phyloP scores from a whole-genome alignment of 2,329 filamentous ascomycete genomes.

The Metarhizium album region DNA sequence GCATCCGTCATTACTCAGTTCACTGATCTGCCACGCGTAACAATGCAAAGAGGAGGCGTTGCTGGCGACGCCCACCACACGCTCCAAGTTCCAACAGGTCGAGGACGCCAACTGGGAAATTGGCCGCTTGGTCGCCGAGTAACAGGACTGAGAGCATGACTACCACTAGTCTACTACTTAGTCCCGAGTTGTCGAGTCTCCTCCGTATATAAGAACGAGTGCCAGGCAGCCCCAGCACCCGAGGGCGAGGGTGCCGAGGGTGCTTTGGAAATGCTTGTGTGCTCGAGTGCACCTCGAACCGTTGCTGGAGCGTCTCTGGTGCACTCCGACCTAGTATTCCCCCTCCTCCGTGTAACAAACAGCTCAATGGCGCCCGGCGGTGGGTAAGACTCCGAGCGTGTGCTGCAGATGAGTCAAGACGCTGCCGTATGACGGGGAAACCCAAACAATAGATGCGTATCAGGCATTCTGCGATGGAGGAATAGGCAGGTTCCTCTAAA shows the following conservation, averaged over 20 bases:
- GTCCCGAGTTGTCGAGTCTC: too few species aligned
- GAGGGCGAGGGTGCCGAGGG: too few species aligned
- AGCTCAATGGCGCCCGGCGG: not conserved
- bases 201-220: too few species aligned
- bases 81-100: too few species aligned
- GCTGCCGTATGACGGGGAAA: not conserved
- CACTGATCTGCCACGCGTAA: not conserved
- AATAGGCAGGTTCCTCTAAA: too few species aligned
- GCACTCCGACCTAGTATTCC: not conserved
- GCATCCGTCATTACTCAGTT: not conserved
- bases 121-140: not conserved
- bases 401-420: not conserved
- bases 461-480: too few species aligned
- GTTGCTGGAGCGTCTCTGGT: not conserved
- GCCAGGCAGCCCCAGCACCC: too few species aligned
- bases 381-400: not conserved
- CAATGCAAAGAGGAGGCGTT: too few species aligned
- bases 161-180: too few species aligned
- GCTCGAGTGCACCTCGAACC: not conserved
- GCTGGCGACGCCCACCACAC: not conserved
- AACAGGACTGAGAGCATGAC: not conserved
- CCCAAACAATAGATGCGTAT: not conserved
- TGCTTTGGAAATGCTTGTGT: not conserved
- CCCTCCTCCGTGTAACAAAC: not conserved
- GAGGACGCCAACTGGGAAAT: not conserved